Evolutionary conservation across 345 rosid genomes (phyloP), one percentile per base, ranked within the genome.

Genomic region (Stellera chamaejasme): DNA sequence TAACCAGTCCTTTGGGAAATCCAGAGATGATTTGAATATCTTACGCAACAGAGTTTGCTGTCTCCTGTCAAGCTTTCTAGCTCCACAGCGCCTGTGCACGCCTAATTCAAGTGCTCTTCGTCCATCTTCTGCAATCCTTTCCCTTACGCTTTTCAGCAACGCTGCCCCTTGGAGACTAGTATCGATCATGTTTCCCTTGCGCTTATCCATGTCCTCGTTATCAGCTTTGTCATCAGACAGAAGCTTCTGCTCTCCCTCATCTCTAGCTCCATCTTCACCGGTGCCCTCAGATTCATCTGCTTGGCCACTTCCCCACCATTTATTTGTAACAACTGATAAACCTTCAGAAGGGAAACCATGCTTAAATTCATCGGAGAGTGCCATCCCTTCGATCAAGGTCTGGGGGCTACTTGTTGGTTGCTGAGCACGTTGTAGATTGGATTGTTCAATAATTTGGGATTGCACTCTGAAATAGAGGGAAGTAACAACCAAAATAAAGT

Each of bases 311-410:
- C 79, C 87, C 96, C 93, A 84, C 93, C 96, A 88, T 69, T 79
- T 84, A 51, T 77, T 69, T 2, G 82, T 68, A 43, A 65, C 61
- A 10, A 72, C 58, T 0, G 77, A 69, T 56, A 88, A 80, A 52
- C 93, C 90, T 27, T 65, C 61, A 6, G 82, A 75, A 56, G 96
- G 96, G 55, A 87, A 84, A 48, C 96, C 96, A 52, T 50, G 50
- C 60, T 78, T 84, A 69, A 88, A 88, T 65, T 84, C 96, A 61
- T 88, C 93, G 46, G 50, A 45, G 10, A 61, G 62, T 46, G 66
- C 43, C 48, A 62, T 47, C 59, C 86, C 80, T 55, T 63, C 69
- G 12, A 65, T 55, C 54, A 61, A 60, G 64, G 63, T 67, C 43
- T 65, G 13, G 9, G 66, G 60, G 51, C 64, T 76, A 74, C 47